Conservation (phyloP, 805 yeast genomes). For the Candida awuae region DNA sequence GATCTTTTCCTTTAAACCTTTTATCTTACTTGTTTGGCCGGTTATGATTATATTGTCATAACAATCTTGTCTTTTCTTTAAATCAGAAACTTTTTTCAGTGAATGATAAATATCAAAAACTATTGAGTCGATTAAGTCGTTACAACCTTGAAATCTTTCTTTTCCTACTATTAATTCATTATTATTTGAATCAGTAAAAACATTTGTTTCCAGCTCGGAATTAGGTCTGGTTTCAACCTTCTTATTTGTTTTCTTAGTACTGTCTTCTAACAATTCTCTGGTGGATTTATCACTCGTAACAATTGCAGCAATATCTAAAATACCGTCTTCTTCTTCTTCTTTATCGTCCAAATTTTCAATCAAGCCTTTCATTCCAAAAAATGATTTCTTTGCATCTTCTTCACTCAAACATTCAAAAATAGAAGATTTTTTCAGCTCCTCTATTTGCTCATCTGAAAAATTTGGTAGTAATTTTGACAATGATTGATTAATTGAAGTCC, state of each 20-base stretch:
- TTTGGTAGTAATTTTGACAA: constrained; percentile 51
- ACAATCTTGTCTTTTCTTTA: constrained; percentile 67
- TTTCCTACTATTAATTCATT: constrained; percentile 65
- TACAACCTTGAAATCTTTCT: constrained; percentile 80
- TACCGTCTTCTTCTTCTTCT: constrained; percentile 53
- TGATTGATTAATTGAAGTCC: constrained; percentile 49
- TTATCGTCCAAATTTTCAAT: constrained; percentile 15
- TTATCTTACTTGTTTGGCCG: constrained; percentile 70
- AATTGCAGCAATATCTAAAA: constrained; percentile 81
- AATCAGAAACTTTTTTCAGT: constrained; percentile 48
- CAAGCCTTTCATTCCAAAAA: constrained; percentile 49
- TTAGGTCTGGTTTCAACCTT: constrained; percentile 34
- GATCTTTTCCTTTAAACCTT: constrained; percentile 69
- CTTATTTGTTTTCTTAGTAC: constrained; percentile 13
- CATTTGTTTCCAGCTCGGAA: constrained; percentile 63
- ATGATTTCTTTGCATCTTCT: constrained; percentile 53
- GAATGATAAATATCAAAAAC: constrained; percentile 46
- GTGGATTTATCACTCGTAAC: constrained; percentile 67
- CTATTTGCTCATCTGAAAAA: constrained; percentile 52
- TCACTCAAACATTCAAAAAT: constrained; percentile 75
- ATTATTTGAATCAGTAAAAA: constrained; percentile 55
- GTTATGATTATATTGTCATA: constrained; percentile 75
- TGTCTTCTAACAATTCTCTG: constrained; percentile 35
- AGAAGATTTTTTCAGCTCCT: constrained; percentile 60
- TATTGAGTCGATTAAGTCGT: constrained; percentile 46